Evolutionary conservation across 257 asterid genomes (phyloP).

Genomic region (Lantana camara): DNA sequence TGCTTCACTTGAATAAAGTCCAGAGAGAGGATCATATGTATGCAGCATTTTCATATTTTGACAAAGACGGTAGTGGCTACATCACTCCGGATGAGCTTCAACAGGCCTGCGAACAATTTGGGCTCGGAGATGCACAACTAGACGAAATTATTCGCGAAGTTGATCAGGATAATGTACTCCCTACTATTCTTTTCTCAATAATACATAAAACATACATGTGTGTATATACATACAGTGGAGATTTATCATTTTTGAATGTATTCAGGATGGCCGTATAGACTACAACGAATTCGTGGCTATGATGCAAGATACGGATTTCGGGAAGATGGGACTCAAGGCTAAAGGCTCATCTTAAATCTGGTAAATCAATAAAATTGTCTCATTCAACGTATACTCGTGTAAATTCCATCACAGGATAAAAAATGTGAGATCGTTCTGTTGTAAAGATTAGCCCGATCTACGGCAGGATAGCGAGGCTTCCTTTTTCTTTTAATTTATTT

Average conservation of each 20-base stretch:
- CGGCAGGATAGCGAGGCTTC: constrained; percentile 13
- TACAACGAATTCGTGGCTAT: constrained; percentile 76
- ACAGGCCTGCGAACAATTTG: constrained; percentile 76
- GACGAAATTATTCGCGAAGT: constrained; percentile 82
- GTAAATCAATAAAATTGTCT: neutral
- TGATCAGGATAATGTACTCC: constrained; percentile 68
- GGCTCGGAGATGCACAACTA: constrained; percentile 50
- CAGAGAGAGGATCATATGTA: constrained; percentile 67
- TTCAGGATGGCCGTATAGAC: constrained; percentile 79
- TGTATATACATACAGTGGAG: neutral
- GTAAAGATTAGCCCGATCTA: constrained; percentile 32
- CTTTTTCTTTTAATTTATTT: neutral
- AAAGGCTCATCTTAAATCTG: constrained; percentile 3
- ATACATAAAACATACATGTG: neutral
- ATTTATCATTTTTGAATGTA: neutral
- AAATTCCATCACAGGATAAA: neutral
- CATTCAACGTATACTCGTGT: neutral
- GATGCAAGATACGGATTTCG: constrained; percentile 75
- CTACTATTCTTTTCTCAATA: neutral
- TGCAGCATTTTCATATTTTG: constrained; percentile 79
- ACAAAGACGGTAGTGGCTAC: constrained; percentile 78
- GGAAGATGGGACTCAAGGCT: constrained; percentile 20
- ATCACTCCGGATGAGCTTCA: constrained; percentile 82
- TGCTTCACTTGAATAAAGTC: constrained; percentile 72
- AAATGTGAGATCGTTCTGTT: neutral